phyloP scores from a whole-genome alignment of 805 yeast species.

The Candida khao-thaluensis region DNA sequence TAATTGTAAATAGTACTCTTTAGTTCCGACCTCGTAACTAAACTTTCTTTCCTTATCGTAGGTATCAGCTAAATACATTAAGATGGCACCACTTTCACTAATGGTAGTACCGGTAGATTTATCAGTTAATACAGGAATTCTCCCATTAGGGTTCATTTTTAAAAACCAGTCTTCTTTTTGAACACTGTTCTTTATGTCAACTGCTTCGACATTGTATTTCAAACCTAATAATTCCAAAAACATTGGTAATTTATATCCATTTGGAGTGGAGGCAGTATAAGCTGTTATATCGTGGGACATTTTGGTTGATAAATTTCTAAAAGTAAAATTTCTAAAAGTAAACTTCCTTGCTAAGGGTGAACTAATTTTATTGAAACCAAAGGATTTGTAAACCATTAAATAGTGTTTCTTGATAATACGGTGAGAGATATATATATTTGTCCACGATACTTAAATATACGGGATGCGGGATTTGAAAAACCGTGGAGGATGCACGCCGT shows the following conservation, averaged over 20 bases:
- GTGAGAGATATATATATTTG: too few relatives aligned
- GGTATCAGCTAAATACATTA: constrained; percentile 57
- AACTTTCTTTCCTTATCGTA: constrained; percentile 55
- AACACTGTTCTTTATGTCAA: constrained; percentile 42
- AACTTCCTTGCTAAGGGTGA: too few relatives aligned
- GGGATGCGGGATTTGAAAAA: too few relatives aligned
- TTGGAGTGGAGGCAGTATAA: constrained; percentile 38
- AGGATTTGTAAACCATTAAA: too few relatives aligned
- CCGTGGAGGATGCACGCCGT: too few relatives aligned
- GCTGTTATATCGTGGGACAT: constrained; percentile 1
- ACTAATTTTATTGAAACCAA: too few relatives aligned
- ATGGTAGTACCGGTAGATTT: constrained; percentile 45
- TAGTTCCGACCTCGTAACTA: constrained; percentile 36
- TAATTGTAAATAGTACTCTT: constrained; percentile 49
- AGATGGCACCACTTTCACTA: constrained; percentile 62
- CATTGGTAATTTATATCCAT: constrained; percentile 43
- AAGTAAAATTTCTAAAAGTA: too few relatives aligned
- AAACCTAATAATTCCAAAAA: constrained; percentile 42
- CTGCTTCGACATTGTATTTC: constrained; percentile 38
- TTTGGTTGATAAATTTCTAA: background rate
- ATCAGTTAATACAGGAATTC: constrained; percentile 55
- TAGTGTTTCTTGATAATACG: too few relatives aligned
- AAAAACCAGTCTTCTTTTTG: constrained; percentile 60
- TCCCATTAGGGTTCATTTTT: constrained; percentile 59
- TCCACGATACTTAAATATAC: too few relatives aligned